A percentile compares a stretch with the other conserved stretches of the same genome.
phyloP scores from a whole-genome alignment of 2,329 filamentous ascomycete genomes.

The Cladosporium sp. region DNA sequence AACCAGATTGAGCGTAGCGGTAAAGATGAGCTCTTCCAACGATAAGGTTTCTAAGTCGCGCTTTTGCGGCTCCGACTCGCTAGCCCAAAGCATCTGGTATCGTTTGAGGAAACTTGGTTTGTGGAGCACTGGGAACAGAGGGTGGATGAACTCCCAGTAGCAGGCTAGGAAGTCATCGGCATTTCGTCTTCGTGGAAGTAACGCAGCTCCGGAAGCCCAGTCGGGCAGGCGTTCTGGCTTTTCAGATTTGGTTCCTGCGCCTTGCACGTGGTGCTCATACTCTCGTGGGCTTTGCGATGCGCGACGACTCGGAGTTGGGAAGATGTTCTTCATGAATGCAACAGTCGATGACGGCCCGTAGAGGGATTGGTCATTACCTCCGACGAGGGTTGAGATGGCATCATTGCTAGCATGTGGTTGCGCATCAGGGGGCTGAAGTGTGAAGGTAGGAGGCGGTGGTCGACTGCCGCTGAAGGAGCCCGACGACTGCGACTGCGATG shows the following conservation, averaged over 20 bases:
- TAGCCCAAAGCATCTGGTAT: slow-evolving; percentile 20
- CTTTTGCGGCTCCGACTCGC: neutral
- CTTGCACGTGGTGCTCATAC: neutral
- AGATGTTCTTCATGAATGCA: slow-evolving; percentile 19
- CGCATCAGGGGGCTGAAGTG: slow-evolving; percentile 3
- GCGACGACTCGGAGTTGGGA: slow-evolving; percentile 5
- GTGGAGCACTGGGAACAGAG: slow-evolving; percentile 23
- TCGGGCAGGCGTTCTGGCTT: slow-evolving; percentile 6
- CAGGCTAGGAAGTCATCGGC: slow-evolving; percentile 23
- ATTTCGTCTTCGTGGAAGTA: slow-evolving; percentile 20
- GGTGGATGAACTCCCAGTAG: slow-evolving; percentile 25
- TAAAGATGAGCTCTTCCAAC: slow-evolving; percentile 21
- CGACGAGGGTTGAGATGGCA: slow-evolving; percentile 3
- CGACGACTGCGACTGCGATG: slow-evolving; percentile 3
- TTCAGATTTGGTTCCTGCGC: slow-evolving; percentile 8
- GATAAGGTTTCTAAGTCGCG: slow-evolving; percentile 13
- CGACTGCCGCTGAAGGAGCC: slow-evolving; percentile 2
- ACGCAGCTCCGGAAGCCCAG: slow-evolving; percentile 2
- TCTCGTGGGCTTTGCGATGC: slow-evolving; percentile 13
- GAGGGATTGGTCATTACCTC: slow-evolving; percentile 2
- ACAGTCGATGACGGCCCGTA: slow-evolving; percentile 23
- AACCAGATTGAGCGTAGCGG: slow-evolving; percentile 21
- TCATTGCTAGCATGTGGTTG: neutral
- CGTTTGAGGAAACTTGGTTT: slow-evolving; percentile 21
- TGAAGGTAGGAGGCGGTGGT: slow-evolving; percentile 5